Evolutionary conservation across 257 asterid genomes (phyloP), one percentile per base, ranked within the genome.

Genomic region (Scutellaria baicalensis): DNA sequence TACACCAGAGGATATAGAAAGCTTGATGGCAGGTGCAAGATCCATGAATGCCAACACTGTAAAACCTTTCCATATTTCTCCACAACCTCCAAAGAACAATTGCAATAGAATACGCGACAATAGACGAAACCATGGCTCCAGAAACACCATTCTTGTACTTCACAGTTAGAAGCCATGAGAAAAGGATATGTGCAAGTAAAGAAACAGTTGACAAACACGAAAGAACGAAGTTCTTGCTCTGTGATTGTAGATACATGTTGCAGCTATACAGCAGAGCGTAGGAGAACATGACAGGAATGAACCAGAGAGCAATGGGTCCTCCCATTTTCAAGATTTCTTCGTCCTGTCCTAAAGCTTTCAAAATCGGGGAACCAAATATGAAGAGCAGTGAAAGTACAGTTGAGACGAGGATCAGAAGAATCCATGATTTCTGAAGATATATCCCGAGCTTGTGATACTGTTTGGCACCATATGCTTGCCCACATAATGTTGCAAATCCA

Each of bases 341-440:
- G 0, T 85, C 86, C 70, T 89, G 90, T 20, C 94, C 96, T 23
- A 89, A 68, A 21, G 83, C 87, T 78, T 45, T 78, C 3, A 87
- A 77, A 66, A 85, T 81, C 0, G 94, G 82, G 0, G 86, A 11
- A 1, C 89, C 78, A 21, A 83, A 85, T 36, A 79, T 16, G 1
- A 87, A 31, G 0, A 88, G 83, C 10, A 79, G 17, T 4, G 55
- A n/a, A n/a, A n/a, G n/a, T n/a, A n/a, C n/a, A n/a, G n/a, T n/a
- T 17, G 88, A 44, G 7, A 81, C 20, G 0, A 69, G 5, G 1
- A 48, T 12, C 52, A 84, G 64, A 40, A 87, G 64, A 1, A 87
- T 69, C 96, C 96, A 89, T 20, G 88, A 80, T 68, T 89, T 71
- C 69, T 87, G 96, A 5, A 89, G 88, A 78, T 87, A 88, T 38